These are phyloP conservation scores for Lasiodiplodia theobromae DNA, from an alignment of 2,329 filamentous ascomycete genomes.

Conservation along the genomic window DNA sequence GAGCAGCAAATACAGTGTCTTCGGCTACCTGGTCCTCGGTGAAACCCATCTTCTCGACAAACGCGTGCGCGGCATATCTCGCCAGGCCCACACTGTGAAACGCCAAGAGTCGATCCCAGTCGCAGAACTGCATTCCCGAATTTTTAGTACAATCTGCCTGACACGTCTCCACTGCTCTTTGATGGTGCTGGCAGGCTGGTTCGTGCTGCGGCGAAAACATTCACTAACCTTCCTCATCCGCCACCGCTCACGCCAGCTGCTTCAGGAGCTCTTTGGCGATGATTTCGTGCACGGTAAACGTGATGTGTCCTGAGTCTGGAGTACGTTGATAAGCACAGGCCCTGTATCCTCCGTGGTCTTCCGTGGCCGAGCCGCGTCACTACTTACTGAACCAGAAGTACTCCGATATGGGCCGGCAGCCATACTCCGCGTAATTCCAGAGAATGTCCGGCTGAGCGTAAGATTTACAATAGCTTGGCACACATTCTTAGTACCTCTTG, in stretches of 20 bases:
- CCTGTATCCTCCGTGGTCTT: not conserved
- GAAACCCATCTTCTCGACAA: not conserved
- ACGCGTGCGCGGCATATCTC: not conserved
- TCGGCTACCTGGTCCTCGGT: not conserved
- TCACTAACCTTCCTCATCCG: not conserved
- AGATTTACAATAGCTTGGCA: slow-evolving; percentile 47
- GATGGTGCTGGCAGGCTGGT: not conserved
- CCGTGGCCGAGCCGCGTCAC: not conserved
- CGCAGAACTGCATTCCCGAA: not conserved
- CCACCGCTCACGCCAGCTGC: slow-evolving; percentile 13
- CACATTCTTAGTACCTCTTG: not conserved
- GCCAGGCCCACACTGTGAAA: slow-evolving; percentile 14
- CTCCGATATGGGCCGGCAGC: slow-evolving; percentile 22
- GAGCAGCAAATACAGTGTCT: not conserved
- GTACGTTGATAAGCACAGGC: not conserved
- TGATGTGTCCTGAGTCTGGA: slow-evolving; percentile 27
- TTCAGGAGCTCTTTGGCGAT: slow-evolving; percentile 15
- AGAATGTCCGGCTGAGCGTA: slow-evolving; percentile 57
- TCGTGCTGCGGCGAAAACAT: not conserved
- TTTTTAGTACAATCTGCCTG: slow-evolving; percentile 17
- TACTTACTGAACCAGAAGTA: slow-evolving; percentile 29
- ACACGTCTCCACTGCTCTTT: not conserved
- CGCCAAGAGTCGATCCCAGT: slow-evolving; percentile 18
- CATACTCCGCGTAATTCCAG: slow-evolving; percentile 25
- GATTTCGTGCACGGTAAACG: slow-evolving; percentile 22